These are phyloP conservation scores for Aureobasidium vineae DNA, from an alignment of 2,329 filamentous ascomycete species.

Conservation along the genomic window DNA sequence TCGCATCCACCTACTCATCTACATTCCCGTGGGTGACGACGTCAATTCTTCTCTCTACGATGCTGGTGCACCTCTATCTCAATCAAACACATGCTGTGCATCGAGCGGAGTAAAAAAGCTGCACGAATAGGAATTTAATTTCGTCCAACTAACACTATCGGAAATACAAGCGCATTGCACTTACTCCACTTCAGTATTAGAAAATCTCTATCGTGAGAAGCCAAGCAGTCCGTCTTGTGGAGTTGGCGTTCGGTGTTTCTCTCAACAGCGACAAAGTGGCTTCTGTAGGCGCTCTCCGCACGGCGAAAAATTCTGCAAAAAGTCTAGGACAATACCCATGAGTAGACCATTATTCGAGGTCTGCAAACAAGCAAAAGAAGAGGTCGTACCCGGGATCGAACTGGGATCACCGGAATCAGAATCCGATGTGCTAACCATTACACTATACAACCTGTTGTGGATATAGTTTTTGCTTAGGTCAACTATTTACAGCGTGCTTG, in stretches of 20 bases:
- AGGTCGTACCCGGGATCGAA: constrained; percentile 27
- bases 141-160: not conserved
- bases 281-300: not conserved
- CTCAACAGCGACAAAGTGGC: not conserved
- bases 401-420: constrained; percentile 26
- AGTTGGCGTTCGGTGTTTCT: not conserved
- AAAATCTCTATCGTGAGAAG: not conserved
- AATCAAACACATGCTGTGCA: not conserved
- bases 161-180: not conserved
- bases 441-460: constrained; percentile 25
- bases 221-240: not conserved
- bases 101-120: not conserved
- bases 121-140: not conserved
- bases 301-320: not conserved
- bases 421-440: constrained; percentile 27
- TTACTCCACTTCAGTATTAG: not conserved
- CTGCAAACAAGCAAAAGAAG: not conserved
- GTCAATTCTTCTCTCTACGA: not conserved
- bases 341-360: not conserved
- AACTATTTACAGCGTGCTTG: too few relatives aligned
- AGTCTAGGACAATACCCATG: not conserved
- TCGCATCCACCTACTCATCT: not conserved
- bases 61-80: not conserved
- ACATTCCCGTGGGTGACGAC: not conserved
- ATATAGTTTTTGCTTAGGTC: too few relatives aligned